Evolutionary conservation across 139 green algal species (phyloP).

Genomic region (Eudorina sp.): DNA sequence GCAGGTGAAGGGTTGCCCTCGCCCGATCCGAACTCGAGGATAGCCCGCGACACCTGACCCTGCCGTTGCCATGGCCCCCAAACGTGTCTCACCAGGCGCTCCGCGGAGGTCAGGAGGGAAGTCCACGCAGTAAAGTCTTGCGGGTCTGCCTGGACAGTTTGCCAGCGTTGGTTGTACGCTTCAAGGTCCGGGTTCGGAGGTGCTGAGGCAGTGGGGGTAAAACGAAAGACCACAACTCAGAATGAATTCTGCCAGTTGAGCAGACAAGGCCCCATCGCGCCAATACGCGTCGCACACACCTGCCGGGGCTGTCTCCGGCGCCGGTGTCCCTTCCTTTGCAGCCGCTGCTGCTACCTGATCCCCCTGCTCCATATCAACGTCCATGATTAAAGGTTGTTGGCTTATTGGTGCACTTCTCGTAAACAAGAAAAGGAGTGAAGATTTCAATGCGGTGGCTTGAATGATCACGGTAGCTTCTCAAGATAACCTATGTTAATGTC

Average conservation of each 20-base stretch:
- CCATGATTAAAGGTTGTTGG: conserved; percentile 19
- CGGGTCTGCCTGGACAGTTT: conserved; percentile 68
- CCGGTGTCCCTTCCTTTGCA: not conserved
- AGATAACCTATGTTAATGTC: too few species aligned
- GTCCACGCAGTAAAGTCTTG: conserved; percentile 83
- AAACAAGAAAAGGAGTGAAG: too few species aligned
- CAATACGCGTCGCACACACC: not conserved
- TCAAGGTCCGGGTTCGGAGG: conserved; percentile 48
- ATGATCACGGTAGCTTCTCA: too few species aligned
- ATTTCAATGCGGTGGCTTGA: too few species aligned
- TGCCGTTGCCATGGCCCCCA: too few species aligned
- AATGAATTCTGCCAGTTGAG: too few species aligned
- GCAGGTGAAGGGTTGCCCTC: too few species aligned
- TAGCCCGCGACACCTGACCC: too few species aligned
- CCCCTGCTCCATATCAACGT: conserved; percentile 30
- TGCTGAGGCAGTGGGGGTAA: not conserved
- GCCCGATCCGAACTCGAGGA: too few species aligned
- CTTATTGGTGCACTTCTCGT: too few species aligned
- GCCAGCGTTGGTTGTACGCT: conserved; percentile 57
- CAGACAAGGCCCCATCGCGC: too few species aligned
- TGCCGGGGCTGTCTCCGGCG: conserved; percentile 1
- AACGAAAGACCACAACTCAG: too few species aligned
- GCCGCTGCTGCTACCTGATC: not conserved
- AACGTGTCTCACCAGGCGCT: conserved; percentile 71
- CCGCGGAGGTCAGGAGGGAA: conserved; percentile 71